Evolutionary conservation across 495 filamentous ascomycete genomes (phyloP).

Genomic region (Trichoderma orchidacearum): DNA sequence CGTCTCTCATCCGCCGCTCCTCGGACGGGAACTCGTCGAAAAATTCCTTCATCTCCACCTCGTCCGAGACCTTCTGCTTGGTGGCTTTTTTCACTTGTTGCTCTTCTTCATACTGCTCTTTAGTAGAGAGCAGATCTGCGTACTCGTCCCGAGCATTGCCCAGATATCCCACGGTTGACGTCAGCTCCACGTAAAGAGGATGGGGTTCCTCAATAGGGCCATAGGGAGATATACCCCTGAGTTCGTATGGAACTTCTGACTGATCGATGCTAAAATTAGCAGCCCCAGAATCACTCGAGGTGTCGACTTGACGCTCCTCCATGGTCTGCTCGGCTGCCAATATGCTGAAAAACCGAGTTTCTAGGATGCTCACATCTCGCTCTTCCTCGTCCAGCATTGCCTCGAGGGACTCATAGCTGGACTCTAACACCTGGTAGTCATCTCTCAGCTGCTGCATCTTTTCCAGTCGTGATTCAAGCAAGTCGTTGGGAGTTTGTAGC

Average conservation of each 20-base stretch:
- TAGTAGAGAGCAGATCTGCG: conserved; percentile 9
- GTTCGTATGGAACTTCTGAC: conserved; percentile 11
- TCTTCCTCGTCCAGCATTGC: conserved; percentile 10
- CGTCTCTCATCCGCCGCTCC: conserved; percentile 3
- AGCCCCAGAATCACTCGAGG: neutral
- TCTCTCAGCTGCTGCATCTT: conserved; percentile 13
- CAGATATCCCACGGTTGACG: conserved; percentile 13
- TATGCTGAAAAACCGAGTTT: conserved; percentile 8
- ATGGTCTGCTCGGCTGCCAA: neutral
- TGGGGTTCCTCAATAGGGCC: conserved; percentile 14
- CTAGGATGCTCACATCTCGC: conserved; percentile 7
- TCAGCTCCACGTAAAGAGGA: conserved; percentile 13
- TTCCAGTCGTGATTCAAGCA: conserved; percentile 5
- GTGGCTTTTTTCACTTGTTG: conserved; percentile 11
- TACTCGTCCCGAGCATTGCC: conserved; percentile 14
- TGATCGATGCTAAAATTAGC: neutral
- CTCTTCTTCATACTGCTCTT: conserved; percentile 8
- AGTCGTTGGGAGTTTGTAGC: neutral
- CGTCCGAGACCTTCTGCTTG: conserved; percentile 10
- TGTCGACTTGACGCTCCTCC: neutral
- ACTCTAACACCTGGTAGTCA: conserved; percentile 12
- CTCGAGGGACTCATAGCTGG: conserved; percentile 11
- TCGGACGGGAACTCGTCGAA: conserved; percentile 11
- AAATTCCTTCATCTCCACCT: conserved; percentile 15
- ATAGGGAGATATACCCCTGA: conserved; percentile 15